Conservation (phyloP, 345 rosid species). For the Eucalyptus polyanthemos region DNA sequence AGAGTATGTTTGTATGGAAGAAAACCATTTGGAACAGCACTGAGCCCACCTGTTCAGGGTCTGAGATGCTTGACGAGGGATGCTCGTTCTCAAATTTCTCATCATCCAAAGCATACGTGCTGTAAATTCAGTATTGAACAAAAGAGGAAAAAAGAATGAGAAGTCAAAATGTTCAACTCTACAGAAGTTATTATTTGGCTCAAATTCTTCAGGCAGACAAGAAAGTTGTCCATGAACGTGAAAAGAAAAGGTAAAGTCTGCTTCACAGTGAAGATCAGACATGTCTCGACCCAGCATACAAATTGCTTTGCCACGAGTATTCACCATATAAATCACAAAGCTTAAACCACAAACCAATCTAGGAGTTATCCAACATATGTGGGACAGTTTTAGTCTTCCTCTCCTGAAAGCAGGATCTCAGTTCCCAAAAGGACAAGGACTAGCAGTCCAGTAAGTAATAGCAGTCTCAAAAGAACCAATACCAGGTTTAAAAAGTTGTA, state of each 20-base stretch:
- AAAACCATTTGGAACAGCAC: not conserved
- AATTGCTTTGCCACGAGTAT: no score
- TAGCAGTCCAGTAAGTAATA: no score
- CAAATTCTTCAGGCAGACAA: not conserved
- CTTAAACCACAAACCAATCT: no score
- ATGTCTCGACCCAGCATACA: not conserved
- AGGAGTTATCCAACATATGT: no score
- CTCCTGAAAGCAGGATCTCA: no score
- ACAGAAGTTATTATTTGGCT: not conserved
- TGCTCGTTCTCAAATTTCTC: conserved; percentile 61
- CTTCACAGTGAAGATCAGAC: not conserved
- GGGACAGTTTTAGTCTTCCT: no score
- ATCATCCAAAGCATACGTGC: conserved; percentile 75
- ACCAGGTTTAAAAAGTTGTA: no score
- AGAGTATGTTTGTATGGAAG: not conserved
- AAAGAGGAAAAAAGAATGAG: not conserved
- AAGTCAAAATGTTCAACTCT: not conserved
- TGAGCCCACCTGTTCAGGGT: conserved; percentile 56
- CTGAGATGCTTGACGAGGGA: conserved; percentile 53
- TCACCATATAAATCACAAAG: no score
- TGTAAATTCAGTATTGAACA: conserved; percentile 4
- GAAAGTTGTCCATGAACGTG: not conserved
- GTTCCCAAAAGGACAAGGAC: no score
- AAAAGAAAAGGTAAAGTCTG: not conserved
- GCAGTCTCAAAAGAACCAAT: no score